Evolutionary conservation across 345 rosid genomes (phyloP), one percentile per base, ranked within the genome.

Genomic region (Cardamine resedifolia): DNA sequence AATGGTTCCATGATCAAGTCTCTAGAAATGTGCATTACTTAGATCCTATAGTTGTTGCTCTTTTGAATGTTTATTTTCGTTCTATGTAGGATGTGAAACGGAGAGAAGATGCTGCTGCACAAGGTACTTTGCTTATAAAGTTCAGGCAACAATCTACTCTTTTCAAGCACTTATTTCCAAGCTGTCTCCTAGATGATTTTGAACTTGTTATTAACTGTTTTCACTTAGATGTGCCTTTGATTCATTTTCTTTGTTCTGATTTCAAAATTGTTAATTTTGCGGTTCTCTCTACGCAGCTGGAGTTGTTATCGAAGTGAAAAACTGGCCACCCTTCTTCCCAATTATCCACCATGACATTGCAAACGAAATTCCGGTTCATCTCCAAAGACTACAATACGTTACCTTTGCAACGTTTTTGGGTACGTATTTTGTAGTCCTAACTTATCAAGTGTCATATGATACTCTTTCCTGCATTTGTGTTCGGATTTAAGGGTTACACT

Each of bases 51-150:
- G 8, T 16, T 16, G 49, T 44, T 44, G 10, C 49, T 44, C 10
- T 16, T 57, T 16, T 77, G 45, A 52, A 62, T 57, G 31, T 71
- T 36, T 66, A 4, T 62, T 59, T 58, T 70, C 36, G 52, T 72
- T 56, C 55, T 76, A 14, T 77, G 50, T 78, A 96, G 99, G 99
- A 88, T 0, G 78, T 96, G 71, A 89, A 80, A 63, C 80, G 92
- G 70, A 88, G 34, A 82, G 99, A 96, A 87, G 97, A 96, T 71
- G 99, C 99, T 77, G 92, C 92, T 31, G 91, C 98, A 64, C 83
- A 90, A 85, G 98, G 99, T 87, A 83, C 43, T 39, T 70, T 39
- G 41, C 59, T 24, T 19, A 14, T 34, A 11, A 57, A 56, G 1
- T 45, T 36, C 10, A 64, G 5, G 10, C 14, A 0, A 31, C 53